Base-by-base conservation (phyloP, 345 rosid genomes). In the Rubroshorea leprosula region DNA sequence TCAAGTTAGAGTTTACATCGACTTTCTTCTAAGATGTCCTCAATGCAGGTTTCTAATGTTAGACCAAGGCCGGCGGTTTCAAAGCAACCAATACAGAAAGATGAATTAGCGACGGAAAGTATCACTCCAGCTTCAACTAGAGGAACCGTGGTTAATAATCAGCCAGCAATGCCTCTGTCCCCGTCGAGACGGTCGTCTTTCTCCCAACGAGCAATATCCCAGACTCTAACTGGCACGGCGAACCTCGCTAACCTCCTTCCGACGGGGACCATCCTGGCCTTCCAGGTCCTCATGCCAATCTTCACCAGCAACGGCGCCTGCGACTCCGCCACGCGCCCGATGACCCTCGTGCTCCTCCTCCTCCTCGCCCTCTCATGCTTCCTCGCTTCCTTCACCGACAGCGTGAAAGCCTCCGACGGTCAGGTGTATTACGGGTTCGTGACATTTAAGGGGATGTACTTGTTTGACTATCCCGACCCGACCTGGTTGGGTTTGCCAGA, bases 171-270 rank as follows among this genome's bases (percentile, higher is more conserved):
- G 27, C 72, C 78, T 5, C 77, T 59, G 64, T 57, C 70, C 0
- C 78, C 74, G 56, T 62, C 58, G 39, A 70, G 67, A 35, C 74
- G 77, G 5, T 55, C 63, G 0, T 81, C 87, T 8, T 43, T 69
- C 2, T 73, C 96, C 0, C 95, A 75, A 21, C 54, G 74, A 0
- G 94, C 94, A 12, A 57, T 92, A 59, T 74, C 94, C 19, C 93
- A 81, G 61, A 83, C 99, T 35, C 77, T 93, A 14, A 81, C 85
- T 0, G 79, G 76, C 73, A 83, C 88, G 12, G 96, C 99, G 4
- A 85, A 85, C 76, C 76, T 93, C 12, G 89, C 99, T 5, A 86
- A 93, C 68, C 96, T 93, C 63, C 97, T 93, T 49, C 97, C 99
- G 0, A 93, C 99, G 4, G 97, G 99, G 10, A 89, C 97, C 12